Evolutionary conservation across 139 green algal genomes (phyloP).

Genomic region (Closterium sp.): DNA sequence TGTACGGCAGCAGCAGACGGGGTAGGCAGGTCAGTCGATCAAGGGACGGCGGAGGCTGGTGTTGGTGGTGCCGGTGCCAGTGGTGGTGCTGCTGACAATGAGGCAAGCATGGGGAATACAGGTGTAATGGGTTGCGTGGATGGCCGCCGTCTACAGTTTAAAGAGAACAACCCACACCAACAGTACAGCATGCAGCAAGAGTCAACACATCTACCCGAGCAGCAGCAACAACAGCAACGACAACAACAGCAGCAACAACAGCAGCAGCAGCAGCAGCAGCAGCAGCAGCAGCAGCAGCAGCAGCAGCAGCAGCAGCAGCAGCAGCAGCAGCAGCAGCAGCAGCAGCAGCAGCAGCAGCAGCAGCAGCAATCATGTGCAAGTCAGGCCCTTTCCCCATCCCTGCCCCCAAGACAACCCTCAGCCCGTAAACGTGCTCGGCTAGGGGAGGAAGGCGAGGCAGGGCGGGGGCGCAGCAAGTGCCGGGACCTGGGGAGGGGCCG

Average conservation of each 20-base stretch:
- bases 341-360: neutral
- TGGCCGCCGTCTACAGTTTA: neutral
- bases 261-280: neutral
- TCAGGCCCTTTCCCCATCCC: neutral
- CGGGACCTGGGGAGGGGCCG: neutral
- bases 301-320: neutral
- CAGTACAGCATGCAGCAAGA: neutral
- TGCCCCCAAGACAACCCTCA: neutral
- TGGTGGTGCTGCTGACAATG: neutral
- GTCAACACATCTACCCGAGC: neutral
- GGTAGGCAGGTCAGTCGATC: too few species aligned
- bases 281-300: neutral
- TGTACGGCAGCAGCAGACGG: neutral
- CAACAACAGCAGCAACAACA: too few species aligned
- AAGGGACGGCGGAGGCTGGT: too few species aligned
- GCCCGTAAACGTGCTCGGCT: neutral
- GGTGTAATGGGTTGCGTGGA: neutral
- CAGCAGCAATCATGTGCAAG: neutral
- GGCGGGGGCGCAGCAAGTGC: neutral
- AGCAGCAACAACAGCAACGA: too few species aligned
- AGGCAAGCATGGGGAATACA: neutral
- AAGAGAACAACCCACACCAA: neutral
- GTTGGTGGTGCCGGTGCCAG: neutral
- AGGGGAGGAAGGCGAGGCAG: neutral
- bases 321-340: neutral